Conservation (phyloP, 2,329 filamentous ascomycete species). For the Penicillium rolfsii region DNA sequence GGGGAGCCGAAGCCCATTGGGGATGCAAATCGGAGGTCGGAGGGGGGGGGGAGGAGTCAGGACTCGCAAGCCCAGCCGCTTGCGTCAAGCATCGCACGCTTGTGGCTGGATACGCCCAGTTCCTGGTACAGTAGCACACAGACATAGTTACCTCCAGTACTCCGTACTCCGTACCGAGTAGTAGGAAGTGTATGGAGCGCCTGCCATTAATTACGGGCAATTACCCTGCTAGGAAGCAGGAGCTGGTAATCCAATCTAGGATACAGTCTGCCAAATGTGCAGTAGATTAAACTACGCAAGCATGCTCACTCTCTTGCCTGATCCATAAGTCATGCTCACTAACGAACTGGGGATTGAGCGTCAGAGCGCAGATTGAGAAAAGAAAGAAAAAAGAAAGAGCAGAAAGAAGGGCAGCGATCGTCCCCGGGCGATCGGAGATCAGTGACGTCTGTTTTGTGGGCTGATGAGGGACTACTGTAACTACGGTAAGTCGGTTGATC, state of each 20-base stretch:
- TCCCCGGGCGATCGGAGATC: constrained; percentile 27
- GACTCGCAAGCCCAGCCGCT: constrained; percentile 27
- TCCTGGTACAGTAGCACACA: too few species aligned
- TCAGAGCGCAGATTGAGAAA: neutral
- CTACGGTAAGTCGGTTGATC: neutral
- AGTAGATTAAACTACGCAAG: neutral
- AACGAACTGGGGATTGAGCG: neutral
- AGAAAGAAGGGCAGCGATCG: constrained; percentile 20
- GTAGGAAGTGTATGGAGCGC: too few species aligned
- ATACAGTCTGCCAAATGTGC: neutral
- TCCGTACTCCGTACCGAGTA: too few species aligned
- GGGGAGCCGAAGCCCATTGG: constrained; percentile 17
- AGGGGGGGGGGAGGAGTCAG: neutral
- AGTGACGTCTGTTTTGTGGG: constrained; percentile 24
- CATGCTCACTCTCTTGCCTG: too few species aligned
- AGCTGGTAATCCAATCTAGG: neutral
- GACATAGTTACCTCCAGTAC: too few species aligned
- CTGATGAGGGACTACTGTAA: neutral
- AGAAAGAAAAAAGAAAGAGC: neutral
- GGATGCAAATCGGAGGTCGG: constrained; percentile 1
- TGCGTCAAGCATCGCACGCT: constrained; percentile 29
- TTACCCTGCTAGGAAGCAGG: neutral
- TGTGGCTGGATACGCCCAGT: constrained; percentile 23
- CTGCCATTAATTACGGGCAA: constrained; percentile 4
- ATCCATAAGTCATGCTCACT: neutral